Evolutionary conservation across 2,329 filamentous ascomycete species (phyloP).

Genomic region (Penicillium sp.): DNA sequence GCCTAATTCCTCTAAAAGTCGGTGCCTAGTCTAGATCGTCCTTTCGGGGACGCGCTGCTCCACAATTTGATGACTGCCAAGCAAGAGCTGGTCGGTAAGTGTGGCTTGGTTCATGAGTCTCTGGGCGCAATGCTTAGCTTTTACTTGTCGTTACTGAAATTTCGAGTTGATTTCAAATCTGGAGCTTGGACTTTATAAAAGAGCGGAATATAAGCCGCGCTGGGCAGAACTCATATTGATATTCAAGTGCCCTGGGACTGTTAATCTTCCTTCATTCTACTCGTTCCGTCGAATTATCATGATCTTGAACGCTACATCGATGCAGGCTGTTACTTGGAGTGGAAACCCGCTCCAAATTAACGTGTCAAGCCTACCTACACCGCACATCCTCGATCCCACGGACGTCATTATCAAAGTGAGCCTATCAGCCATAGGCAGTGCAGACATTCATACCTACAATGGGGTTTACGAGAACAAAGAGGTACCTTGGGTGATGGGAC

Average conservation of each 20-base stretch:
- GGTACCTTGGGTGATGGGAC: slow-evolving; percentile 31
- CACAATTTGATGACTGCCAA: slow-evolving; percentile 3
- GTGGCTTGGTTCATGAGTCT: background rate
- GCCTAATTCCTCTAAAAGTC: background rate
- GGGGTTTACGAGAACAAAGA: slow-evolving; percentile 29
- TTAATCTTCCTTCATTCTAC: background rate
- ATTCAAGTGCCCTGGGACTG: background rate
- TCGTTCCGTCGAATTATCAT: background rate
- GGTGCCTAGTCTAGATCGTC: slow-evolving; percentile 1
- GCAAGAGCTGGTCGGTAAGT: background rate
- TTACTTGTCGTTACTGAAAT: no score
- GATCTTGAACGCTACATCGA: slow-evolving; percentile 13
- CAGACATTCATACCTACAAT: slow-evolving; percentile 41
- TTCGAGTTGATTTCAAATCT: background rate
- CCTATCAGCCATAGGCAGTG: slow-evolving; percentile 41
- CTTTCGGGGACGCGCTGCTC: background rate
- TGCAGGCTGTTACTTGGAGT: slow-evolving; percentile 36
- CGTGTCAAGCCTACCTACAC: slow-evolving; percentile 26
- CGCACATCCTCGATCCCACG: slow-evolving; percentile 19
- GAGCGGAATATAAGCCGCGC: background rate
- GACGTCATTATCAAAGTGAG: slow-evolving; percentile 45
- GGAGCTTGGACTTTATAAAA: background rate
- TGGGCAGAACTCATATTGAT: background rate
- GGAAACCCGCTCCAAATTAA: slow-evolving; percentile 33
- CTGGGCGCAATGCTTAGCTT: background rate